phyloP scores from a whole-genome alignment of 2,329 filamentous ascomycete genomes.

The Stagonosporopsis vannaccii region DNA sequence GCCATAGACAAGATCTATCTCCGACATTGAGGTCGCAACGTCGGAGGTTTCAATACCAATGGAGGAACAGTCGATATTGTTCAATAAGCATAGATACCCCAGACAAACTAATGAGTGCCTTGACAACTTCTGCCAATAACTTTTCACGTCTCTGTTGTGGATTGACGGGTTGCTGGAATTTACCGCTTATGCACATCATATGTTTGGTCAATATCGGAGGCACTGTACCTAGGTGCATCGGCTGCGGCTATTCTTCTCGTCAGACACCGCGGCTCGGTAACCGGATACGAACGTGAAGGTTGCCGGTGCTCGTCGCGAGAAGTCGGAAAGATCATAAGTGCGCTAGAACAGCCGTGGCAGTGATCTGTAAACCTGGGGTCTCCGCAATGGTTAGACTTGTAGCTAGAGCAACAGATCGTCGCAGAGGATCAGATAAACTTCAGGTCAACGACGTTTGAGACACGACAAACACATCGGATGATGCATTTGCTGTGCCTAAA shows the following conservation, averaged over 20 bases:
- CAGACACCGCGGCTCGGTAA: constrained; percentile 1
- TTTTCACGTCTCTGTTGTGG: not conserved
- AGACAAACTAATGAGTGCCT: constrained; percentile 8
- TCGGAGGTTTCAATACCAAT: not conserved
- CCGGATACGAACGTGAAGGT: constrained; percentile 1
- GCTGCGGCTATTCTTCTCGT: not conserved
- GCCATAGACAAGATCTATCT: not conserved
- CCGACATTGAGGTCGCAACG: not conserved
- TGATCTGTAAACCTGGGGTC: constrained; percentile 19
- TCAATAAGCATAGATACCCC: constrained; percentile 15
- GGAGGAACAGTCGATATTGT: not conserved
- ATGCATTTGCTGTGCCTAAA: not conserved
- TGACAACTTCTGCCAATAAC: not conserved
- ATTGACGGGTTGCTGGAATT: not conserved
- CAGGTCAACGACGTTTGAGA: not conserved
- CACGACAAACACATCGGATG: not conserved
- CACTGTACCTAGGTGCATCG: not conserved
- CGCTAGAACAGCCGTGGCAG: constrained; percentile 17
- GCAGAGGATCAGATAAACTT: constrained; percentile 1
- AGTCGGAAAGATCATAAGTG: not conserved
- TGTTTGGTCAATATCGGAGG: not conserved
- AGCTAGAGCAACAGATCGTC: constrained; percentile 4
- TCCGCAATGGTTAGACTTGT: constrained; percentile 5
- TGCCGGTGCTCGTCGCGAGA: constrained; percentile 5
- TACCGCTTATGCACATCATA: constrained; percentile 1